Evolutionary conservation across 805 yeast species (phyloP).

Genomic region (Candida nanaspora): DNA sequence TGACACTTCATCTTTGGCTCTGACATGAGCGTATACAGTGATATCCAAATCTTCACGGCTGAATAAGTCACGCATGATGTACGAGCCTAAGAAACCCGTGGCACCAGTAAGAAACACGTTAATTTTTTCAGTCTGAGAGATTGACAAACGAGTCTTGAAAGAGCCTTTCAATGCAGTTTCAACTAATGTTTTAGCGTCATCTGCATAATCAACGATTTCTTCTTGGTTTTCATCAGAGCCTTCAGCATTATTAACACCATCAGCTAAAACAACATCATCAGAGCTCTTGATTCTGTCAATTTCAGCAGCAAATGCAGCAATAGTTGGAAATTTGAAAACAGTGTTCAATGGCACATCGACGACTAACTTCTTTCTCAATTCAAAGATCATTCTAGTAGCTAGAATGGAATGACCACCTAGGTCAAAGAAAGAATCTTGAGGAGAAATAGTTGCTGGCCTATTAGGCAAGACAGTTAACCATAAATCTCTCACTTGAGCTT

Average conservation of each 20-base stretch:
- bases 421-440: conserved; percentile 89
- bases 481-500: conserved; percentile 64
- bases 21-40: conserved; percentile 79
- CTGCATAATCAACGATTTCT: conserved; percentile 43
- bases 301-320: conserved; percentile 68
- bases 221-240: conserved; percentile 13
- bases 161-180: conserved; percentile 31
- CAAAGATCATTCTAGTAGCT: conserved; percentile 96
- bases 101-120: conserved; percentile 86
- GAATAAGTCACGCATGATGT: conserved; percentile 71
- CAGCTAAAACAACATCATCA: conserved; percentile 37
- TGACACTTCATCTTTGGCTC: conserved; percentile 62
- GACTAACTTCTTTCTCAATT: conserved; percentile 67
- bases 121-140: conserved; percentile 16
- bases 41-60: conserved; percentile 42
- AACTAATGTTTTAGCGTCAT: conserved; percentile 60
- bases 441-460: conserved; percentile 68
- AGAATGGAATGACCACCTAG: conserved; percentile 96
- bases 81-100: conserved; percentile 95
- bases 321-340: conserved; percentile 84
- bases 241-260: conserved; percentile 24
- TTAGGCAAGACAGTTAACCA: conserved; percentile 86
- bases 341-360: conserved; percentile 86
- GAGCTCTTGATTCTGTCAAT: conserved; percentile 51
- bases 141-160: conserved; percentile 35